phyloP scores from a whole-genome alignment of 2,329 filamentous ascomycete genomes.

The Xylaria sp. region DNA sequence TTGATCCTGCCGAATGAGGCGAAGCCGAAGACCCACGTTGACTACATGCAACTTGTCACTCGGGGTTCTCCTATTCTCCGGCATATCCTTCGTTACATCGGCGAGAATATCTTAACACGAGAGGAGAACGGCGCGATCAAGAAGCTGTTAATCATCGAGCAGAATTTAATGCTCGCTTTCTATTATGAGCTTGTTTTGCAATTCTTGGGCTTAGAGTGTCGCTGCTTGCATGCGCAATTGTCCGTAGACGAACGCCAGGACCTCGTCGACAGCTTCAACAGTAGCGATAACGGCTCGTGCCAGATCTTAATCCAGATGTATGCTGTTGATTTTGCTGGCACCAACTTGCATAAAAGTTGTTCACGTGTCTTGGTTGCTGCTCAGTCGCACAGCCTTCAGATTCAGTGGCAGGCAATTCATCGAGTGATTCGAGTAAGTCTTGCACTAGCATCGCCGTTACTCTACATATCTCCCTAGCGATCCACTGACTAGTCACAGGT shows the following conservation, averaged over 20 bases:
- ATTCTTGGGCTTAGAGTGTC: conserved; percentile 38
- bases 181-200: conserved; percentile 40
- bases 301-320: conserved; percentile 42
- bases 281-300: conserved; percentile 25
- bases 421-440: conserved; percentile 39
- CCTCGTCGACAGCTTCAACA: conserved; percentile 37
- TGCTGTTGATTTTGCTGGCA: conserved; percentile 38
- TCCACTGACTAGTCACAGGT: conserved; percentile 32
- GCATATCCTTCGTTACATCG: conserved; percentile 37
- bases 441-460: background rate
- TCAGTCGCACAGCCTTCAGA: conserved; percentile 34
- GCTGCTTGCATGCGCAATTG: conserved; percentile 35
- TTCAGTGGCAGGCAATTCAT: conserved; percentile 39
- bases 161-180: conserved; percentile 37
- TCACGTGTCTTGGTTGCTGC: conserved; percentile 37
- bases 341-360: conserved; percentile 39
- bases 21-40: conserved; percentile 30
- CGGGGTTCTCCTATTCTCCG: conserved; percentile 36
- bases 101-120: conserved; percentile 32
- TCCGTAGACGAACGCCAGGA: conserved; percentile 30
- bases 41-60: conserved; percentile 33
- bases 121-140: conserved; percentile 28
- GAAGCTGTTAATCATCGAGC: conserved; percentile 40
- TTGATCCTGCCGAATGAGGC: conserved; percentile 17
- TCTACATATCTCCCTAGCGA: background rate